Evolutionary conservation across 2,329 filamentous ascomycete species (phyloP).

Genomic region (Alternaria panax): DNA sequence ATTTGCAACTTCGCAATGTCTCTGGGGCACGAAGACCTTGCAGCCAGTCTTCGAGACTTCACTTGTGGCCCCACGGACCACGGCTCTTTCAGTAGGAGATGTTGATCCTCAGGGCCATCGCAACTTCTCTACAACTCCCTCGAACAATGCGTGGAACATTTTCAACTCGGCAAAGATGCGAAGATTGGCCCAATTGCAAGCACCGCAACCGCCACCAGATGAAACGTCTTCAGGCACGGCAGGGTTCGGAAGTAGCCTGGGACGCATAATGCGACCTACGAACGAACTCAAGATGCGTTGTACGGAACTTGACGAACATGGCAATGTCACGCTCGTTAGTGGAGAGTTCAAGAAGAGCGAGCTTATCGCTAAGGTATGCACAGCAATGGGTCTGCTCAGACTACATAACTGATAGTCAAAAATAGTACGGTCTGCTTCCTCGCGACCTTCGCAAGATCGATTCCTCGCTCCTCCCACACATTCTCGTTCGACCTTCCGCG

Average conservation of each 20-base stretch:
- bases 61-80: background rate
- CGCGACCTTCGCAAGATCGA: constrained; percentile 98
- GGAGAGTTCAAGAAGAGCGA: constrained; percentile 98
- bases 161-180: constrained; percentile 42
- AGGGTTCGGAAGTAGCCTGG: constrained; percentile 58
- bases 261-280: constrained; percentile 77
- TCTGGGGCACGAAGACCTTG: background rate
- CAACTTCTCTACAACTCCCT: constrained; percentile 19
- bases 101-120: background rate
- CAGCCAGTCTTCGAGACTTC: constrained; percentile 7
- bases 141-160: constrained; percentile 32
- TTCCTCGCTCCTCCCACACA: constrained; percentile 92
- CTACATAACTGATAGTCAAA: constrained; percentile 11
- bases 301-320: constrained; percentile 92
- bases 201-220: constrained; percentile 64
- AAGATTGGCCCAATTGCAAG: constrained; percentile 60
- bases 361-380: constrained; percentile 83
- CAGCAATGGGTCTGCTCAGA: background rate
- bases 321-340: constrained; percentile 89
- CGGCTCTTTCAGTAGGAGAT: background rate
- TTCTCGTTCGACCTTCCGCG: constrained; percentile 88
- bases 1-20: constrained; percentile 14
- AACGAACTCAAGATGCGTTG: constrained; percentile 88
- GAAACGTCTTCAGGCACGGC: constrained; percentile 61
- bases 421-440: constrained; percentile 85